A percentile compares a stretch with the other conserved stretches of the same genome.
Evolutionary conservation across 371 early-diverging fungal species (phyloP).

Genomic region (Thermomucor indicae-seudaticae): DNA sequence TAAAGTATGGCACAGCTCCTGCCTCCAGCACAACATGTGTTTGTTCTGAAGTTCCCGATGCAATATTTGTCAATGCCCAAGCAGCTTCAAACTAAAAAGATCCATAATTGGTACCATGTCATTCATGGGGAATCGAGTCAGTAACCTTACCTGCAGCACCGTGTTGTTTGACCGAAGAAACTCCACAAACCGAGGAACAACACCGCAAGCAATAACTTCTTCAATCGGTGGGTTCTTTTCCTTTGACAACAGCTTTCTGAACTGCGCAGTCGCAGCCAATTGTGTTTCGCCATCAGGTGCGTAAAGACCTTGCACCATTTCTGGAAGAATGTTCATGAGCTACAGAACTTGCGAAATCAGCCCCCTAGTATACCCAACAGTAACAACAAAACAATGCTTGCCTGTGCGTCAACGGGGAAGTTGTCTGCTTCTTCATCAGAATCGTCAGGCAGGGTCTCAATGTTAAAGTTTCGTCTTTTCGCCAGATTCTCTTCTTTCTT

Average conservation of each 20-base stretch:
- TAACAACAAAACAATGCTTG: constrained; percentile 12
- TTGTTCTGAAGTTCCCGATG: constrained; percentile 96
- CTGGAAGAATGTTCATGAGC: constrained; percentile 65
- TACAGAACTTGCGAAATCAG: constrained; percentile 3
- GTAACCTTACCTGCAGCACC: constrained; percentile 76
- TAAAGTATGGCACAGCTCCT: constrained; percentile 91
- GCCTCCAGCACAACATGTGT: constrained; percentile 92
- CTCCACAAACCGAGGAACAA: constrained; percentile 95
- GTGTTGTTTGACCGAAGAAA: constrained; percentile 78
- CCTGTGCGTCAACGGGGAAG: constrained; percentile 44
- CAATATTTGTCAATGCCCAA: constrained; percentile 99
- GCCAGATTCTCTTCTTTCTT: constrained; percentile 93
- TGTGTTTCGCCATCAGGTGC: constrained; percentile 73
- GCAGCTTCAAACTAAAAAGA: constrained; percentile 94
- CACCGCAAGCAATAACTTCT: constrained; percentile 92
- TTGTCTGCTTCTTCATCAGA: constrained; percentile 78
- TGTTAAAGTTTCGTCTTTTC: constrained; percentile 85
- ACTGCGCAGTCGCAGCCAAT: constrained; percentile 80
- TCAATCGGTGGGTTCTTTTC: constrained; percentile 98
- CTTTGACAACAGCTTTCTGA: constrained; percentile 95
- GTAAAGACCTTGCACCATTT: constrained; percentile 73
- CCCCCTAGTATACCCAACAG: neutral
- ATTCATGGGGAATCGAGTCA: no score
- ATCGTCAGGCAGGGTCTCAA: constrained; percentile 57
- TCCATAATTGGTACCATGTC: no score